Conservation (phyloP, 1,284 basidiomycete species). For the Fistulina hepatica region DNA sequence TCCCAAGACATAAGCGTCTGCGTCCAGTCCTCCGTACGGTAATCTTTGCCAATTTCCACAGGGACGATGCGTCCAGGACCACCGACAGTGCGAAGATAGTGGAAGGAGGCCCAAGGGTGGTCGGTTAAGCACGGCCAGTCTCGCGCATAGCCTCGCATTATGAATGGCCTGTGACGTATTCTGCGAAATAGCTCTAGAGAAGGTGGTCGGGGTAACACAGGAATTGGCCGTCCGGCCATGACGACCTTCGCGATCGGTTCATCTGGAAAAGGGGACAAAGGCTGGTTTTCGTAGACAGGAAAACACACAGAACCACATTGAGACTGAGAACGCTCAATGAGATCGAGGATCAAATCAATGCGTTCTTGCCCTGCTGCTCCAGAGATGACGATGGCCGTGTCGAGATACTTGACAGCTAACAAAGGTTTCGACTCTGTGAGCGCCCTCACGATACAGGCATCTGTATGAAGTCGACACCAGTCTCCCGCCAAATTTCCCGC, state of each 20-base stretch:
- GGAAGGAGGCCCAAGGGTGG: constrained; percentile 55
- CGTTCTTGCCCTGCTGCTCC: constrained; percentile 61
- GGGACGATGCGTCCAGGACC: constrained; percentile 82
- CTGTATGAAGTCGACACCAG: constrained; percentile 58
- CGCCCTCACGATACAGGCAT: constrained; percentile 45
- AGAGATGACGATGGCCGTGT: constrained; percentile 76
- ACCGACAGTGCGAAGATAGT: constrained; percentile 56
- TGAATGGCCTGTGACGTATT: constrained; percentile 54
- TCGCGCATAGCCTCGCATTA: constrained; percentile 49
- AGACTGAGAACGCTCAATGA: constrained; percentile 44
- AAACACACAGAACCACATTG: constrained; percentile 9
- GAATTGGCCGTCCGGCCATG: constrained; percentile 18
- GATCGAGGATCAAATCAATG: constrained; percentile 44
- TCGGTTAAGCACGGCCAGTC: constrained; percentile 65
- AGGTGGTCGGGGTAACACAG: constrained; percentile 33
- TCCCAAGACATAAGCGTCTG: constrained; percentile 77
- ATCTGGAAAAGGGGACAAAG: constrained; percentile 11
- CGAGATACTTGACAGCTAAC: constrained; percentile 49
- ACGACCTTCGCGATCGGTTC: constrained; percentile 6
- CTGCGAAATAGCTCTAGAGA: constrained; percentile 35
- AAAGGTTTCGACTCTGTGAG: constrained; percentile 28
- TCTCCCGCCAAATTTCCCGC: constrained; percentile 15
- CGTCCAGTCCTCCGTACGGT: constrained; percentile 73
- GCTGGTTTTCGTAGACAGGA: constrained; percentile 8
- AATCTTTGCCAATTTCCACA: constrained; percentile 82